Evolutionary conservation across 2,329 filamentous ascomycete genomes (phyloP), one percentile per base, ranked within the genome.

Genomic region (Nannizziopsis barbatae): DNA sequence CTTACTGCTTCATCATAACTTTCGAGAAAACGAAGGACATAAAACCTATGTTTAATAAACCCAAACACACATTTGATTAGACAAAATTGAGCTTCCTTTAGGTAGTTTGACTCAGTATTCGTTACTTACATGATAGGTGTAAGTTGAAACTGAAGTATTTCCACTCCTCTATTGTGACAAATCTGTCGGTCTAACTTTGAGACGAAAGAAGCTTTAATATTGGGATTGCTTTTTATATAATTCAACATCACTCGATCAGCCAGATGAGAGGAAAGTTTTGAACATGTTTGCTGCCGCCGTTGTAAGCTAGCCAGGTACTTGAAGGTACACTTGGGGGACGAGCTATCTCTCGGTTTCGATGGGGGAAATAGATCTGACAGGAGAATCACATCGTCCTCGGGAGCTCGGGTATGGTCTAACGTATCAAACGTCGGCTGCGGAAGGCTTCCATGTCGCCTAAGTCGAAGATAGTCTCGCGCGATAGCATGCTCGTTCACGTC

Each of bases 301-400:
- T 61, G 60, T 44, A 70, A 50, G 30, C 60, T 61, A 52, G 62
- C 57, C 22, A 70, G 49, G 55, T 70, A 70, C 53, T 62, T 59
- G 45, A 68, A 70, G 1, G 66, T 66, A 50, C 67, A 70, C 37
- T 65, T 55, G 47, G 67, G 60, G 9, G 27, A 20, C 22, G 15
- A n/a, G 9, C 62, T 62, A 36, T 61, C 60, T 9, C 61, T 61
- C 36, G 62, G 63, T 35, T 60, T 62, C 5, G 60, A 54, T 0
- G 67, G 67, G 4, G 64, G 66, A 42, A 70, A 70, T 6, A 70
- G 56, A 52, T 70, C 67, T 9, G 67, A 69, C 12, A 70, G 56
- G 18, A 70, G 60, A 33, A 70, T 62, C 32, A 68, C 66, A 56
- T 70, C 65, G 50, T 70, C 67, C 52, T 66, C 60, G 3, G 67